Percentiles rank a stretch among this genome's conserved stretches.
Conservation (phyloP, 2,329 filamentous ascomycete species). For the Penicillium psychrosexuale region DNA sequence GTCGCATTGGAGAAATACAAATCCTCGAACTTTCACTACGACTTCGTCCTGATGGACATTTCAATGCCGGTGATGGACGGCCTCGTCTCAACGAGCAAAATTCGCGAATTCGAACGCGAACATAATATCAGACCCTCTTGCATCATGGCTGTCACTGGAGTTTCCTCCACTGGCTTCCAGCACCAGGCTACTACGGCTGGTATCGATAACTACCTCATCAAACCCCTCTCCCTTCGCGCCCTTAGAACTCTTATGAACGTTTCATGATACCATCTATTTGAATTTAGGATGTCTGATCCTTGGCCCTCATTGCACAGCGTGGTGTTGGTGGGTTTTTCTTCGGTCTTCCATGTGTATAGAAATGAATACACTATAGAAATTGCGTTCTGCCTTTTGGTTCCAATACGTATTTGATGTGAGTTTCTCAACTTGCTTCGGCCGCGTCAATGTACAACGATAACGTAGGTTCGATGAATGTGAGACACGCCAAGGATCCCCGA, state of each 20-base stretch:
- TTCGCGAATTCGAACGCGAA: conserved; percentile 37
- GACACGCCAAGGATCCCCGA: background rate
- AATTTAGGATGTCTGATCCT: background rate
- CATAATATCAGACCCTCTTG: conserved; percentile 19
- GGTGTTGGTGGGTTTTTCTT: background rate
- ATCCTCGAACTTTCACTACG: conserved; percentile 25
- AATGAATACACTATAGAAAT: background rate
- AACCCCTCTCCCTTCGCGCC: conserved; percentile 32
- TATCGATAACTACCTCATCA: conserved; percentile 34
- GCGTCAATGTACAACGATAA: background rate
- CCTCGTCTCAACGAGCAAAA: conserved; percentile 42
- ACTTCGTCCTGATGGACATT: conserved; percentile 42
- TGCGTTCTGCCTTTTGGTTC: no score
- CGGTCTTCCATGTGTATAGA: background rate
- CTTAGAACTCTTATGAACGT: conserved; percentile 28
- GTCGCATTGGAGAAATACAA: conserved; percentile 40
- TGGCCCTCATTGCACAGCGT: background rate
- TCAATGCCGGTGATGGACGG: conserved; percentile 47
- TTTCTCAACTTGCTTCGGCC: background rate
- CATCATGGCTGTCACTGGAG: conserved; percentile 34
- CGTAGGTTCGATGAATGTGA: background rate
- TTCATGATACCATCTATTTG: conserved; percentile 3
- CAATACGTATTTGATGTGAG: background rate
- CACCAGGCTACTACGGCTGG: conserved; percentile 31
- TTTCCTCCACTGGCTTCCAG: conserved; percentile 32